Base-by-base conservation (phyloP, 495 filamentous ascomycete genomes). In the Daldinia grandis region DNA sequence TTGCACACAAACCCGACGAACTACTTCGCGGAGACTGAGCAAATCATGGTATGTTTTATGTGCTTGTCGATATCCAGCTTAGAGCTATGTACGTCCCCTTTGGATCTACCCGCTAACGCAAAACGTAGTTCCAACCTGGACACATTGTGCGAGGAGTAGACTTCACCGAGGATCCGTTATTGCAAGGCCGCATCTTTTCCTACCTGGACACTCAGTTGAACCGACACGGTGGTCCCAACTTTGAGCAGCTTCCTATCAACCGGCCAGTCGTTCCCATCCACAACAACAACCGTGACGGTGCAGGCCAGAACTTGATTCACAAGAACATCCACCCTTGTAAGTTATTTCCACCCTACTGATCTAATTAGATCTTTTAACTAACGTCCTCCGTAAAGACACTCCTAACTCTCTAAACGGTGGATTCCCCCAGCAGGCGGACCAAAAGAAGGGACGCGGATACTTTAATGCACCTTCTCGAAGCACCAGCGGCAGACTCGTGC, bases 1-100 rank as follows among this genome's bases (percentile, higher is more conserved):
- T 78, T 94, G 42, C 87, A 93, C 80, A 86, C 81, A 37, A 94
- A 94, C 78, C 87, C 89, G 0, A 81, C 76, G 31, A 93, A 94
- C 79, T 94, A 90, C 82, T 94, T 94, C 75, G 90, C 91, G 9
- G 91, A 93, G 76, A 91, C 89, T 0, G 91, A 93, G 76, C 90
- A 92, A 76, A 78, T 87, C 72, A 89, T 89, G 87, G 87, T 90
- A 77, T 53, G 82, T 80, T 21, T 17, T 19, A 37, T 33, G n/a
- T 14, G 33, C 1, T 54, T 40, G 28, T 49, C 33, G 7, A 19
- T 8, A 10, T 19, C 27, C 3, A 14, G 54, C 44, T 24, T 60
- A 35, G 31, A 51, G 30, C 31, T 17, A 30, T 19, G 1, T 4
- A 28, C 1, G 4, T 8, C 24, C 15, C 56, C n/a, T 30, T n/a